Percentiles rank a stretch among this genome's conserved stretches.
phyloP scores from a whole-genome alignment of 306 rosid species.

The Quercus ilex region DNA sequence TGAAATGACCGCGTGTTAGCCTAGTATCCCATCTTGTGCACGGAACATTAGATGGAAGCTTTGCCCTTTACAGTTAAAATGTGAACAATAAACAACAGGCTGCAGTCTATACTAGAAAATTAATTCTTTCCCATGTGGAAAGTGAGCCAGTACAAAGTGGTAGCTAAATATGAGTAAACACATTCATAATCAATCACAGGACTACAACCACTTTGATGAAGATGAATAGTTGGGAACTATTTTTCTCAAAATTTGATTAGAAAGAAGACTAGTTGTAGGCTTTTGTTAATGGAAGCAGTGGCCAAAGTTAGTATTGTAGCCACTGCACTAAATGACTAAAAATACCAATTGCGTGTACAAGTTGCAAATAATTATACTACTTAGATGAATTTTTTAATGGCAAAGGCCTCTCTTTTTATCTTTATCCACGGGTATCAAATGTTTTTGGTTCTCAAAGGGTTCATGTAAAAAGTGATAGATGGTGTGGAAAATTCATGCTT shows the following conservation, averaged over 20 bases:
- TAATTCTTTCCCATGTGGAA: not conserved
- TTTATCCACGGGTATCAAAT: not conserved
- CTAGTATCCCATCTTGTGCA: too few species aligned
- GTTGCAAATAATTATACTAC: not conserved
- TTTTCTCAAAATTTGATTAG: not conserved
- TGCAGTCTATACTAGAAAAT: not conserved
- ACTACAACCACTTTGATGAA: not conserved
- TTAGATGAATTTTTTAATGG: not conserved
- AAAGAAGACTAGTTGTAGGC: not conserved
- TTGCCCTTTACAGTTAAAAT: too few species aligned
- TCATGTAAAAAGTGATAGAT: not conserved
- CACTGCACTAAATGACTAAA: not conserved
- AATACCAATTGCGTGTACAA: not conserved
- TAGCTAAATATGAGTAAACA: not conserved
- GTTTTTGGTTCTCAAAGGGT: not conserved
- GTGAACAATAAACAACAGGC: not conserved
- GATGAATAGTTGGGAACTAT: not conserved
- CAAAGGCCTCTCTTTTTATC: not conserved
- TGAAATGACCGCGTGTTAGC: too few species aligned
- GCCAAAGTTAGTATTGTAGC: not conserved
- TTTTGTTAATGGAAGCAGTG: not conserved
- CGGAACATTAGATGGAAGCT: too few species aligned
- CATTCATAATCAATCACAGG: not conserved
- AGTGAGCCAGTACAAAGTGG: not conserved
- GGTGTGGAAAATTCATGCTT: not conserved